Evolutionary conservation across 2,329 filamentous ascomycete species (phyloP), one percentile per base, ranked within the genome.

Genomic region (Pyrenophora tritici-repentis): DNA sequence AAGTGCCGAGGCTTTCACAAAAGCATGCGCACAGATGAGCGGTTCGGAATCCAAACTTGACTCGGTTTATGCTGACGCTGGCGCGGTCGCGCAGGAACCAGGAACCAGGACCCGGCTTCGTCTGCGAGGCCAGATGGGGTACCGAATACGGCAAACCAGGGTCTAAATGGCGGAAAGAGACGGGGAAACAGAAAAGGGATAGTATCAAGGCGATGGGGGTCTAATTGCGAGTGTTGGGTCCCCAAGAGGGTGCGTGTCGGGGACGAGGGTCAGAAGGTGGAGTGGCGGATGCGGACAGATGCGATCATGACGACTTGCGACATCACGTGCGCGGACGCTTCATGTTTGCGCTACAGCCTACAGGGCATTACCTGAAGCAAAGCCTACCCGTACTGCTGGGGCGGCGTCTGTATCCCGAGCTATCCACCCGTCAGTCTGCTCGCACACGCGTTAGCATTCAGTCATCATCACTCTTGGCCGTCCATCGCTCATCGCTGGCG

Each of bases 221-320:
- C n/a, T 56, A 38, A 22, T 32, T 42, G 41, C 29, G 35, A 17
- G 31, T 52, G 37, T 45, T 35, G 48, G 52, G 55, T 53, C 52
- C 52, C 52, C 55, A 51, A 55, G 38, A 50, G 55, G 46, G 55
- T 42, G 42, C 48, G 47, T 55, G 51, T 48, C 42, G 40, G 44
- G 32, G 47, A 42, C 34, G 20, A 33, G 50, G 39, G 51, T 42
- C 54, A 46, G 32, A 46, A 45, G 47, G 31, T 42, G 42, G 50
- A 44, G 50, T 53, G 50, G 50, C 50, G 45, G 47, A 40, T 42
- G 32, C 37, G 12, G 50, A 38, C 18, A 20, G 34, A 6, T 32
- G 42, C 14, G 31, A 35, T 38, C 35, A 46, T 42, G 42, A 51
- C 48, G 48, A 40, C 32, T 32, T 39, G 14, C 6, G 13, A 17